phyloP scores from a whole-genome alignment of 2,329 filamentous ascomycete genomes.

The Colletotrichum godetiae region DNA sequence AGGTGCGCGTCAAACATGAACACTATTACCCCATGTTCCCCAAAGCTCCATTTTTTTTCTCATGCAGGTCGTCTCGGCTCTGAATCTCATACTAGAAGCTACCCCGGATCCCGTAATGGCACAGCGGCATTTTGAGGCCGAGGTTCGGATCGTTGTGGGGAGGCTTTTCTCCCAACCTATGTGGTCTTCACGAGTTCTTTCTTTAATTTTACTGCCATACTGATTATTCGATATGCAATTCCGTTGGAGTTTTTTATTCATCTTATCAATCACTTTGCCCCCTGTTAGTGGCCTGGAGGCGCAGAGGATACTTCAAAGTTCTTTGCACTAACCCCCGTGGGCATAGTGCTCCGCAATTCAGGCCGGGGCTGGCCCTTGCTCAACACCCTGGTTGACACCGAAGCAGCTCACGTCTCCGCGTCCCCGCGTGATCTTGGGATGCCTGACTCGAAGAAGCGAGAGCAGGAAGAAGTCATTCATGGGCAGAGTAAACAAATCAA shows the following conservation, averaged over 20 bases:
- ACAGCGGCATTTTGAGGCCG: background rate
- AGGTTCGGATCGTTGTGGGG: slow-evolving; percentile 8
- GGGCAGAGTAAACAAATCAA: background rate
- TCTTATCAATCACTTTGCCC: too few relatives aligned
- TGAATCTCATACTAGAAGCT: background rate
- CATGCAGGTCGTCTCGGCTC: background rate
- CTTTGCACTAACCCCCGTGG: background rate
- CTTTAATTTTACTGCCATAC: too few relatives aligned
- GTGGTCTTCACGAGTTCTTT: background rate
- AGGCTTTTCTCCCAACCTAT: too few relatives aligned
- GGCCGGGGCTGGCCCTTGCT: background rate
- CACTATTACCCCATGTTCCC: background rate
- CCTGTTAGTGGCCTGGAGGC: too few relatives aligned
- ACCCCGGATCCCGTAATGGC: background rate
- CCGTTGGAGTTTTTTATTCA: too few relatives aligned
- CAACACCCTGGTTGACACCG: background rate
- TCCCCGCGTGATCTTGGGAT: background rate
- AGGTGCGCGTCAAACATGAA: background rate
- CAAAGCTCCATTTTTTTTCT: background rate
- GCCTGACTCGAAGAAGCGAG: background rate
- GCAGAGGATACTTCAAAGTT: background rate
- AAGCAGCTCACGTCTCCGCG: background rate
- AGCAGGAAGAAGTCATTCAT: background rate
- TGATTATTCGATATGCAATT: too few relatives aligned
- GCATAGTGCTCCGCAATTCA: background rate